Conservation (phyloP, 192 early-diverging fungal genomes). For the Backusella macrospora region DNA sequence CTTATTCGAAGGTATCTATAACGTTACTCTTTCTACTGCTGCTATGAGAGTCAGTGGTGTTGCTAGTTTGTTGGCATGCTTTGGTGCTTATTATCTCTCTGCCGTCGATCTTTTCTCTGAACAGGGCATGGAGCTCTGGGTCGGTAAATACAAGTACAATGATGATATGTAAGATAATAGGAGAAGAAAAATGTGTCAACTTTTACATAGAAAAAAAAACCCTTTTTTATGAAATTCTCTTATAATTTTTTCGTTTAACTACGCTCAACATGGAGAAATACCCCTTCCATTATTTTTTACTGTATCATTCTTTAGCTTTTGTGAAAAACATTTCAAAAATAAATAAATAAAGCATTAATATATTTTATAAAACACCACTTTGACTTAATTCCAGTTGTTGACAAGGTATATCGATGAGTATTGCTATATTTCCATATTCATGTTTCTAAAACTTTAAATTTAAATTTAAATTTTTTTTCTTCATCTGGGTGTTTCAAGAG, state of each 20-base stretch:
- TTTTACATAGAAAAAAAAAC: neutral
- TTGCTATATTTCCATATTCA: too few relatives aligned
- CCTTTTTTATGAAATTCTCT: neutral
- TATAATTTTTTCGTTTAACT: neutral
- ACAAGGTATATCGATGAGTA: too few relatives aligned
- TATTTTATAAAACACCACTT: neutral
- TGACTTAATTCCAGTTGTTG: too few relatives aligned
- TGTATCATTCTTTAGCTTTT: neutral
- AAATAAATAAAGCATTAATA: conserved; percentile 3
- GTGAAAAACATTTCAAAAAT: neutral
- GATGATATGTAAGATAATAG: neutral
- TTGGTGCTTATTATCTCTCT: neutral
- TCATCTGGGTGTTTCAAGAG: too few relatives aligned
- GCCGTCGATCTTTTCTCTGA: neutral
- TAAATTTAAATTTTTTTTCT: too few relatives aligned
- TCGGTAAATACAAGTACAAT: neutral
- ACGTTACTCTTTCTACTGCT: neutral
- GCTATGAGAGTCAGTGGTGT: neutral
- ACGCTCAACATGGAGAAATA: neutral
- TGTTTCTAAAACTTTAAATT: too few relatives aligned
- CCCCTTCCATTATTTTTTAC: neutral
- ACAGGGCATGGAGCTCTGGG: neutral
- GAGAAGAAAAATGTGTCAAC: neutral
- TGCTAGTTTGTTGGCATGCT: neutral
- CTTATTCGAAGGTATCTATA: neutral